Percentiles rank a stretch among this genome's conserved stretches.
Conservation (phyloP, 2,329 filamentous ascomycete species). For the Nigrospora osmanthi region DNA sequence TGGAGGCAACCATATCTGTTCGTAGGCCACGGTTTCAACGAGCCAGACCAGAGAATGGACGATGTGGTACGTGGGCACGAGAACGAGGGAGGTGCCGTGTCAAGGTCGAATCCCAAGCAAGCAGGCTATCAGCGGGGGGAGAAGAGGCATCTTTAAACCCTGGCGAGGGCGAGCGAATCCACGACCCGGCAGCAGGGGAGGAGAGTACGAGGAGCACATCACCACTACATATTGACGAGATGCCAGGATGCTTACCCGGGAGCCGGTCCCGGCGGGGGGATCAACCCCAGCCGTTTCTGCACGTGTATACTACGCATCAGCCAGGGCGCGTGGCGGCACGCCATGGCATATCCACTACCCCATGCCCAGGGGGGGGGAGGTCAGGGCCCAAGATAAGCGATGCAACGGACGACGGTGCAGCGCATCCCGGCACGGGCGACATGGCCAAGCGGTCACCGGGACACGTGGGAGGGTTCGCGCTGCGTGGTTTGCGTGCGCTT, state of each 20-base stretch:
- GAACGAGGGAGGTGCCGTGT: neutral
- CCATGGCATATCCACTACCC: neutral
- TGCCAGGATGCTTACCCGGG: neutral
- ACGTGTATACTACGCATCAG: neutral
- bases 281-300: neutral
- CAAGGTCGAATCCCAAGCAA: no score
- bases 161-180: neutral
- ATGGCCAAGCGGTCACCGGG: no score
- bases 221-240: neutral
- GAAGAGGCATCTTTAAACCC: neutral
- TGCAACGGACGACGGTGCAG: no score
- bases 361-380: no score
- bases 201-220: no score
- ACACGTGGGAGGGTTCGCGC: conserved; percentile 2
- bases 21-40: neutral
- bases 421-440: no score
- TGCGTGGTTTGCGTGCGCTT: conserved; percentile 4
- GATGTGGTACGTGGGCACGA: neutral
- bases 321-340: neutral
- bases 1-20: conserved; percentile 8
- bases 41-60: neutral
- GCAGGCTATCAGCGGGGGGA: neutral
- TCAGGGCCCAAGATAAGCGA: no score
- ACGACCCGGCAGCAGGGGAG: neutral
- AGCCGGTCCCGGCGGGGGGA: neutral